phyloP scores from a whole-genome alignment of 352 stramenopile species.

The Phytopythium sindhum region DNA sequence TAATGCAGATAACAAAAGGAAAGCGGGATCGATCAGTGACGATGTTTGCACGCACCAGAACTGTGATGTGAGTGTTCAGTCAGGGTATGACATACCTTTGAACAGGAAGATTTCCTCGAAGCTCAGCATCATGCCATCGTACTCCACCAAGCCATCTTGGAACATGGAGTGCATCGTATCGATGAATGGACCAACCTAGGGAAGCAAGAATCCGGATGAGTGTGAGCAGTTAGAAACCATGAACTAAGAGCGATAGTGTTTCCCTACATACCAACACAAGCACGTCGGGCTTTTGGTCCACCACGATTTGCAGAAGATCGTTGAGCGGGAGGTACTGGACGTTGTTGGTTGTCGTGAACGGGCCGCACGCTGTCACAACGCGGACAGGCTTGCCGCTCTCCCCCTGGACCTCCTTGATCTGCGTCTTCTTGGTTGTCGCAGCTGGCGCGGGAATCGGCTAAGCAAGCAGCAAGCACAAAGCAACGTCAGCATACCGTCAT shows the following conservation, averaged over 20 bases:
- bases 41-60: not conserved
- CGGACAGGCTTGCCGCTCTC: slow-evolving; percentile 44
- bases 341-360: slow-evolving; percentile 94
- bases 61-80: not conserved
- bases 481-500: not conserved
- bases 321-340: slow-evolving; percentile 94
- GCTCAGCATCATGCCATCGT: slow-evolving; percentile 76
- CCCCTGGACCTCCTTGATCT: slow-evolving; percentile 47
- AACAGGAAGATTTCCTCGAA: slow-evolving; percentile 87
- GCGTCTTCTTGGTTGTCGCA: slow-evolving; percentile 35
- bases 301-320: slow-evolving; percentile 87
- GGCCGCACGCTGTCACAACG: slow-evolving; percentile 90
- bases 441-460: slow-evolving; percentile 64
- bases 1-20: not conserved
- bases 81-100: slow-evolving; percentile 41
- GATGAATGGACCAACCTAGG: slow-evolving; percentile 94
- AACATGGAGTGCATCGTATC: slow-evolving; percentile 91
- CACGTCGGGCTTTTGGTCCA: slow-evolving; percentile 90
- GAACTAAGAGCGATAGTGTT: not conserved
- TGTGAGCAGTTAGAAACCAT: not conserved
- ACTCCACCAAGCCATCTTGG: slow-evolving; percentile 73
- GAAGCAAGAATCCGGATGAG: not conserved
- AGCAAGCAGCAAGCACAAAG: not conserved
- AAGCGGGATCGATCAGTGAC: not conserved
- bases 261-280: slow-evolving; percentile 81